Evolutionary conservation across 129 eudicot genomes (phyloP).

Genomic region (Tagetes erecta): DNA sequence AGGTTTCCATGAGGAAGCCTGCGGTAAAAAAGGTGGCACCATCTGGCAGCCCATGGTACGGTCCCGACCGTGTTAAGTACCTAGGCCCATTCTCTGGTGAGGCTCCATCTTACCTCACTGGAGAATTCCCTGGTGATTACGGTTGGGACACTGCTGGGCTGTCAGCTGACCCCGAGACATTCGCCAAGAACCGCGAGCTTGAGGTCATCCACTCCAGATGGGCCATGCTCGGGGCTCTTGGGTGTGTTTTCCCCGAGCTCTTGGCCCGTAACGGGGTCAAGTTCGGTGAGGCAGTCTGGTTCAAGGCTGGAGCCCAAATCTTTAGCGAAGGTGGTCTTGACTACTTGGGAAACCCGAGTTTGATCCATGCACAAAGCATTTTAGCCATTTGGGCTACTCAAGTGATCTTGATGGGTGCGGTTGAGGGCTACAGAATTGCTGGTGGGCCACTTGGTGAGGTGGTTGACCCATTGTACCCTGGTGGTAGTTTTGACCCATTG

Average conservation of each 20-base stretch:
- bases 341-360: constrained; percentile 45
- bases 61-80: constrained; percentile 47
- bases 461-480: constrained; percentile 73
- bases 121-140: constrained; percentile 44
- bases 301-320: constrained; percentile 50
- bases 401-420: constrained; percentile 50
- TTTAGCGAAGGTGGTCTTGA: constrained; percentile 47
- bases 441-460: constrained; percentile 81
- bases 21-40: constrained; percentile 31
- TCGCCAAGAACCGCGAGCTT: constrained; percentile 48
- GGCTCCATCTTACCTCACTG: constrained; percentile 44
- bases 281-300: constrained; percentile 46
- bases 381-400: constrained; percentile 46
- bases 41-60: constrained; percentile 49
- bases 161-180: constrained; percentile 40
- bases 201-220: constrained; percentile 50
- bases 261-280: constrained; percentile 44
- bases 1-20: constrained; percentile 37
- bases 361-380: constrained; percentile 46
- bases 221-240: constrained; percentile 63
- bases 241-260: constrained; percentile 47
- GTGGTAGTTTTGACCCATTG: constrained; percentile 75
- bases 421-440: constrained; percentile 73
- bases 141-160: constrained; percentile 50
- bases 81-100: constrained; percentile 43